Base-by-base conservation (phyloP, 2,329 filamentous ascomycete genomes). In the Xylaria multiplex region DNA sequence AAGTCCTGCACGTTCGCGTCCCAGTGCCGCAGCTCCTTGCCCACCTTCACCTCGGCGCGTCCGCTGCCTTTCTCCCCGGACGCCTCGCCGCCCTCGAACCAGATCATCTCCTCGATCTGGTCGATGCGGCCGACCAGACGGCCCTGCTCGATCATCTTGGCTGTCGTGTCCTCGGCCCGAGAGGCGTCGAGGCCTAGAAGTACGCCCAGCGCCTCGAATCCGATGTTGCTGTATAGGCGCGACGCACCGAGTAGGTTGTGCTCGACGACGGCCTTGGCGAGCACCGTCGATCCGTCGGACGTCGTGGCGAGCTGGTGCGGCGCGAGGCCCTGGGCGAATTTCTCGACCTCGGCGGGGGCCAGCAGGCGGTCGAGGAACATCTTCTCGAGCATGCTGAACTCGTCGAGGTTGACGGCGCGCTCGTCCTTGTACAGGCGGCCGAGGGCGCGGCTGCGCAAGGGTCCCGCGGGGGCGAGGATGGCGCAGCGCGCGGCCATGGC, bases 71-170 rank as follows among this genome's bases (percentile, higher is more conserved):
- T 89, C 76, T 90, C 85, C 1, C 89, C 90, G 2, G 87, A 90
- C 7, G 88, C 90, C 74, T 93, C 90, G 43, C 88, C 88, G 75
- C 80, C 83, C 79, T 96, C 92, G 77, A 99, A 99, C 81, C 90
- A 93, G 66, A 99, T 94, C 11, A 94, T 82, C 14, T 91, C 86
- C 63, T 93, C 92, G 64, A 99, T 94, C 82, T 99, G 96, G 79
- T 99, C 95, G 74, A 99, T 98, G 64, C 91, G 89, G 7, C 95
- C 96, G 2, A 91, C 88, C 58, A 99, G 81, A 37, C 96, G 89
- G 9, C 93, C 93, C 79, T 97, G 94, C 82, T 98, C 94, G 73
- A 99, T 93, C 96, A 99, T 99, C 72, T 89, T 86, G 4, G 95
- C 93, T 13, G 95, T 96, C 60, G 96, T 97, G 65, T 91, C 90